Conservation (phyloP, 2,329 filamentous ascomycete species). For the Penicillium glabrum region DNA sequence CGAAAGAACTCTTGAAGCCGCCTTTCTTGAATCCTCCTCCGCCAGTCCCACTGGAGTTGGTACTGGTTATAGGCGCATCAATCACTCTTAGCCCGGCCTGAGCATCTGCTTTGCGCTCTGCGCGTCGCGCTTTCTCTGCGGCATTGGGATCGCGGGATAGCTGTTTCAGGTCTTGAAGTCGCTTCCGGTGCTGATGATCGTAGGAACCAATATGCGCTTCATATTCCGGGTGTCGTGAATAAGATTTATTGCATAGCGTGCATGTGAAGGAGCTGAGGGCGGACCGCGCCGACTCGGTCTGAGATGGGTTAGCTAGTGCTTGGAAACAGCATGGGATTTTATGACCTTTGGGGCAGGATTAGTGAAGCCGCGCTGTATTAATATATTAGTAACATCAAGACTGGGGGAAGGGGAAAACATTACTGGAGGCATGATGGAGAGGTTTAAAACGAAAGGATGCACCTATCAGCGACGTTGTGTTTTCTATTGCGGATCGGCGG, state of each 20-base stretch:
- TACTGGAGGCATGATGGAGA: conserved; percentile 35
- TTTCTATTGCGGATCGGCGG: conserved; percentile 13
- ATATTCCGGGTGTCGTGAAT: conserved; percentile 92
- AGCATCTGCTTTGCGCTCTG: conserved; percentile 44
- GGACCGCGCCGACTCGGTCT: conserved; percentile 67
- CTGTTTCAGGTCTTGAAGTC: conserved; percentile 48
- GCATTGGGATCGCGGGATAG: conserved; percentile 45
- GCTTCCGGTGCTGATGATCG: conserved; percentile 90
- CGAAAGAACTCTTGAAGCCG: conserved; percentile 77
- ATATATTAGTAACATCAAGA: not conserved
- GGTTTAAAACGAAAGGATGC: not conserved
- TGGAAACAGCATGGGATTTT: not conserved
- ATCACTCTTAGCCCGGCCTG: conserved; percentile 42
- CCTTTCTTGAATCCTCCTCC: conserved; percentile 69
- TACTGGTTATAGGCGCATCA: conserved; percentile 29
- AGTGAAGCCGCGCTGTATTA: conserved; percentile 46
- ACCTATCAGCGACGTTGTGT: conserved; percentile 17
- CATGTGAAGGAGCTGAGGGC: conserved; percentile 80
- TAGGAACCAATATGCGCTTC: conserved; percentile 93
- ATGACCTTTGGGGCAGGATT: conserved; percentile 48
- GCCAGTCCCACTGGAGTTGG: conserved; percentile 8
- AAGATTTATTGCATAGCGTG: conserved; percentile 88
- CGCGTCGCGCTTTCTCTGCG: conserved; percentile 43
- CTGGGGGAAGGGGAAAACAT: conserved; percentile 1
- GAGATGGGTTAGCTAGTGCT: not conserved